These are phyloP conservation scores for Heterobasidion irregulare DNA, from an alignment of 1,284 basidiomycete species.

Conservation along the genomic window DNA sequence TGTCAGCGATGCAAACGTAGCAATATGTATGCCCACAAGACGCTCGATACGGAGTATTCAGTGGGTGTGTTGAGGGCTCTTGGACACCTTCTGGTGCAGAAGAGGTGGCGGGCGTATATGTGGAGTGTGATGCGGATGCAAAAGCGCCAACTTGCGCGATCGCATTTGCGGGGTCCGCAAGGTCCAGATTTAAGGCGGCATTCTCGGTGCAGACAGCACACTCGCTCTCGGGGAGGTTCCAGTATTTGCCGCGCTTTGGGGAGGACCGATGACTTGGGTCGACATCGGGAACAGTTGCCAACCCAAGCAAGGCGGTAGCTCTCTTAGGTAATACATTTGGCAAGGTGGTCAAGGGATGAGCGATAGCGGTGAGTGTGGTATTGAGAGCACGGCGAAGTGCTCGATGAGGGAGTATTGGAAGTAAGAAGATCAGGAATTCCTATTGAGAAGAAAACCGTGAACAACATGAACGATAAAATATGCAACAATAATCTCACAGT, in stretches of 20 bases:
- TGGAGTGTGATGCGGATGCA: not conserved
- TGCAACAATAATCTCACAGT: slow-evolving; percentile 52
- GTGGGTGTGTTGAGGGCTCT: slow-evolving; percentile 48
- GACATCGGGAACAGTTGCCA: slow-evolving; percentile 7
- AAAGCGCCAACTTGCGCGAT: slow-evolving; percentile 30
- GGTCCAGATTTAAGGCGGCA: slow-evolving; percentile 49
- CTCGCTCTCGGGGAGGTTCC: slow-evolving; percentile 53
- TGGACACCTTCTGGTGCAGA: slow-evolving; percentile 11
- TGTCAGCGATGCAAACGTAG: slow-evolving; percentile 81
- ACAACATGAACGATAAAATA: slow-evolving; percentile 2
- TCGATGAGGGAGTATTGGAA: slow-evolving; percentile 77
- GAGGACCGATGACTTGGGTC: slow-evolving; percentile 17
- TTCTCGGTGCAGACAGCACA: slow-evolving; percentile 78
- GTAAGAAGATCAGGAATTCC: slow-evolving; percentile 93
- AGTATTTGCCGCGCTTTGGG: slow-evolving; percentile 44
- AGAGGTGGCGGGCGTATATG: slow-evolving; percentile 3
- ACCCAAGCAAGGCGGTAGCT: slow-evolving; percentile 4
- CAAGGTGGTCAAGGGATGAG: slow-evolving; percentile 21
- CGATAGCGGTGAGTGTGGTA: slow-evolving; percentile 32
- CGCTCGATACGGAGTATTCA: slow-evolving; percentile 66
- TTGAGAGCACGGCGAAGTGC: slow-evolving; percentile 38
- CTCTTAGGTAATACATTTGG: slow-evolving; percentile 27
- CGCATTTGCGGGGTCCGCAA: slow-evolving; percentile 42
- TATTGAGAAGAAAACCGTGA: slow-evolving; percentile 21
- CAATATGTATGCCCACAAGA: slow-evolving; percentile 82